A percentile compares a stretch with the other conserved stretches of the same genome.
Conservation (phyloP, 306 rosid species). For the Vigna nakashimae region DNA sequence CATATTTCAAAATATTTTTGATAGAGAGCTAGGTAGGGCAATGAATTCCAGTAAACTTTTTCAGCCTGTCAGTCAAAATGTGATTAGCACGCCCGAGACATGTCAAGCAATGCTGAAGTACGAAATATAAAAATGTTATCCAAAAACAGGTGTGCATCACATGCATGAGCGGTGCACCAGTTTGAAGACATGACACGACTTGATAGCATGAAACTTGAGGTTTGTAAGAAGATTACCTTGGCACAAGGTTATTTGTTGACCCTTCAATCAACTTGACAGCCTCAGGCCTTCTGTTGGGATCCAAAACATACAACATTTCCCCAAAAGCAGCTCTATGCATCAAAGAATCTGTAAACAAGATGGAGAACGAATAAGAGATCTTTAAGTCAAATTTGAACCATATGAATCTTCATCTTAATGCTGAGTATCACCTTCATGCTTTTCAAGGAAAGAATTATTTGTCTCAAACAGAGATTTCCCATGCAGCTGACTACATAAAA, state of each 20-base stretch:
- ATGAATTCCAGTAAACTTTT: neutral
- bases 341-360: constrained; percentile 73
- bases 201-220: constrained; percentile 16
- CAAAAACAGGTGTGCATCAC: constrained; percentile 1
- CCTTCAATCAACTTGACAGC: constrained; percentile 84
- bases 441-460: constrained; percentile 73
- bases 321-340: constrained; percentile 95
- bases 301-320: constrained; percentile 74
- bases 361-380: constrained; percentile 19
- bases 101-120: constrained; percentile 9
- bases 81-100: neutral
- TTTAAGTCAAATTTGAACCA: constrained; percentile 30
- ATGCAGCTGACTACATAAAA: constrained; percentile 72
- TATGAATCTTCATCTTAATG: neutral
- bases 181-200: constrained; percentile 20
- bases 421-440: constrained; percentile 71
- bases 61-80: neutral
- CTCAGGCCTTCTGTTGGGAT: constrained; percentile 72
- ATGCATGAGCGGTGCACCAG: neutral
- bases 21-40: constrained; percentile 1
- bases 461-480: constrained; percentile 84
- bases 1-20: constrained; percentile 15
- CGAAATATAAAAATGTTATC: constrained; percentile 19
- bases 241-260: constrained; percentile 64
- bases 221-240: constrained; percentile 57